These are phyloP conservation scores for Debaryomyces robertsiae DNA, from an alignment of 1,139 yeast genomes.

Conservation along the genomic window DNA sequence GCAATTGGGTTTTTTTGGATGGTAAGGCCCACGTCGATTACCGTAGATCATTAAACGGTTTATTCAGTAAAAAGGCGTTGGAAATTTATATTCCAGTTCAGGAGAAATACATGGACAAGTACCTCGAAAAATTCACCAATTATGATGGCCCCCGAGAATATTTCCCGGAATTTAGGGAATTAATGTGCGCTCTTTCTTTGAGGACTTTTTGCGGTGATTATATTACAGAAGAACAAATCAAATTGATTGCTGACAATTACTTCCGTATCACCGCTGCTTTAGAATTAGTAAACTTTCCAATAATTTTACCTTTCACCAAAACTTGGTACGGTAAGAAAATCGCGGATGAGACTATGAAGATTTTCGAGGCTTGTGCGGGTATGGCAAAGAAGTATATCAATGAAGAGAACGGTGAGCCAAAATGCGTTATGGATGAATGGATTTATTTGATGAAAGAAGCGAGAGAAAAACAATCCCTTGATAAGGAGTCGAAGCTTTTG, in stretches of 20 bases:
- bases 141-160: constrained; percentile 67
- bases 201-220: constrained; percentile 95
- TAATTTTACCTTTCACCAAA: constrained; percentile 91
- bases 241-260: constrained; percentile 86
- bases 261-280: constrained; percentile 90
- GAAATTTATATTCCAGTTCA: constrained; percentile 81
- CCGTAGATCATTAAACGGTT: constrained; percentile 85
- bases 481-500: constrained; percentile 54
- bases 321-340: constrained; percentile 96
- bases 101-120: constrained; percentile 80
- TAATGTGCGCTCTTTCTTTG: constrained; percentile 90
- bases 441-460: constrained; percentile 80
- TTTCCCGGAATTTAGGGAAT: constrained; percentile 93
- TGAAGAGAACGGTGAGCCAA: constrained; percentile 74
- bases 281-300: constrained; percentile 96
- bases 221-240: constrained; percentile 87
- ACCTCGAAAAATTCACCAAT: constrained; percentile 66
- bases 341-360: constrained; percentile 91
- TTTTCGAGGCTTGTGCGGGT: constrained; percentile 85
- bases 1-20: constrained; percentile 96
- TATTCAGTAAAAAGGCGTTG: constrained; percentile 83
- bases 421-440: constrained; percentile 96
- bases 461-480: constrained; percentile 50
- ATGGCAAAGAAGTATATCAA: constrained; percentile 76
- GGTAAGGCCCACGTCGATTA: constrained; percentile 95